Conservation (phyloP, 164 flowering plant genomes). For the Protea cynaroides region DNA sequence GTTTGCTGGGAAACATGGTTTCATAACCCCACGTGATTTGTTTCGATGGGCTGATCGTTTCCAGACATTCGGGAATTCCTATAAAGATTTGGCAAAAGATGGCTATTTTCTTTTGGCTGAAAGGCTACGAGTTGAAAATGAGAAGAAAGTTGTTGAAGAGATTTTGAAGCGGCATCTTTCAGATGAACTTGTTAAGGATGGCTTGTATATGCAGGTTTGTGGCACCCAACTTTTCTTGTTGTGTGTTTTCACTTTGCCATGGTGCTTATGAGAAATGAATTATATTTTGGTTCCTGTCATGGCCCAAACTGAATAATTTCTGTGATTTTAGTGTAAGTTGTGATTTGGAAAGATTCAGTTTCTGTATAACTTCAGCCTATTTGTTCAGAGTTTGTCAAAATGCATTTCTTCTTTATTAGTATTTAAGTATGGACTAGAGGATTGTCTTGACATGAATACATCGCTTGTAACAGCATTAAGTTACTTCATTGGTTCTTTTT, state of each 20-base stretch:
- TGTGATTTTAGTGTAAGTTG: no score
- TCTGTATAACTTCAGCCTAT: no score
- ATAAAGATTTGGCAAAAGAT: constrained; percentile 77
- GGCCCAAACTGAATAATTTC: no score
- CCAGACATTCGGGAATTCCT: constrained; percentile 38
- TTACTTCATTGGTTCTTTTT: no score
- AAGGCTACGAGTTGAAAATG: constrained; percentile 69
- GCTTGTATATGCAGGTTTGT: constrained; percentile 55
- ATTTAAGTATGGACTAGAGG: no score
- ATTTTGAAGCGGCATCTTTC: constrained; percentile 58
- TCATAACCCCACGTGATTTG: constrained; percentile 90
- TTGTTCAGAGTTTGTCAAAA: no score
- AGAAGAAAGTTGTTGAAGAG: constrained; percentile 64
- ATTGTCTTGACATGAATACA: no score
- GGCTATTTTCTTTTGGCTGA: constrained; percentile 89
- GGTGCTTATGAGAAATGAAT: not conserved
- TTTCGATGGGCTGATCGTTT: constrained; percentile 96
- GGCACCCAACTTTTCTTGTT: not conserved
- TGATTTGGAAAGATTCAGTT: no score
- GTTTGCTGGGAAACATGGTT: constrained; percentile 98
- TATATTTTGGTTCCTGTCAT: no score
- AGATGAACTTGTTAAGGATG: constrained; percentile 40
- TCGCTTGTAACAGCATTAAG: no score
- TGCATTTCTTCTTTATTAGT: no score
- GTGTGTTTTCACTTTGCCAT: not conserved